Evolutionary conservation across 73 alveolate genomes (phyloP).

Genomic region (Paraurostyla sp.): DNA sequence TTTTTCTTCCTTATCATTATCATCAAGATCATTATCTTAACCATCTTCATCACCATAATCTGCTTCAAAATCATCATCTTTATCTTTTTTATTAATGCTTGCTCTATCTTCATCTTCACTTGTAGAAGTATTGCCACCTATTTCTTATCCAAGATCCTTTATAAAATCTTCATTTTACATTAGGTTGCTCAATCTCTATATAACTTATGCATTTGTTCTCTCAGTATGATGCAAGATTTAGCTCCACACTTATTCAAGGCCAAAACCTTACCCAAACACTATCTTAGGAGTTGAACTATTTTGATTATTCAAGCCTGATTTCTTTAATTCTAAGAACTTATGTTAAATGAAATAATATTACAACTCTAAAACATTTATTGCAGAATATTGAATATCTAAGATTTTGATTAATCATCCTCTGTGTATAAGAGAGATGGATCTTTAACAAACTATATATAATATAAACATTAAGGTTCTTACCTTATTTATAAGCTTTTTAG

Average conservation of each 20-base stretch:
- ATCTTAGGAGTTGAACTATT: conserved; percentile 3
- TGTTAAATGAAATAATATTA: background rate
- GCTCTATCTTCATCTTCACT: conserved; percentile 5
- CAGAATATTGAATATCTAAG: background rate
- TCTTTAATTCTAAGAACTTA: background rate
- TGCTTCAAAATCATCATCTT: conserved; percentile 7
- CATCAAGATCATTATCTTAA: background rate
- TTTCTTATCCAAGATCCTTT: background rate
- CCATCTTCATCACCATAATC: conserved; percentile 40
- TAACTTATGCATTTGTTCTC: background rate
- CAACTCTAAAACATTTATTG: background rate
- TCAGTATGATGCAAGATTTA: conserved; percentile 32
- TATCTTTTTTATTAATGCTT: background rate
- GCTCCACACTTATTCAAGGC: conserved; percentile 31
- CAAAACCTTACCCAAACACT: conserved; percentile 7
- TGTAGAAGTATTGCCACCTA: background rate
- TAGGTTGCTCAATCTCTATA: background rate
- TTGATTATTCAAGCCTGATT: background rate
- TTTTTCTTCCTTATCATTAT: conserved; percentile 48
- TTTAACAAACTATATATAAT: background rate
- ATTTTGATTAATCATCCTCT: background rate
- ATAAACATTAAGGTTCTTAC: background rate
- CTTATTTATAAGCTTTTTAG: background rate
- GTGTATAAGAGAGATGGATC: background rate
- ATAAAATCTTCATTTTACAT: conserved; percentile 31